Base-by-base conservation (phyloP, 1,139 yeast genomes). In the Suhomyces atakaporum region DNA sequence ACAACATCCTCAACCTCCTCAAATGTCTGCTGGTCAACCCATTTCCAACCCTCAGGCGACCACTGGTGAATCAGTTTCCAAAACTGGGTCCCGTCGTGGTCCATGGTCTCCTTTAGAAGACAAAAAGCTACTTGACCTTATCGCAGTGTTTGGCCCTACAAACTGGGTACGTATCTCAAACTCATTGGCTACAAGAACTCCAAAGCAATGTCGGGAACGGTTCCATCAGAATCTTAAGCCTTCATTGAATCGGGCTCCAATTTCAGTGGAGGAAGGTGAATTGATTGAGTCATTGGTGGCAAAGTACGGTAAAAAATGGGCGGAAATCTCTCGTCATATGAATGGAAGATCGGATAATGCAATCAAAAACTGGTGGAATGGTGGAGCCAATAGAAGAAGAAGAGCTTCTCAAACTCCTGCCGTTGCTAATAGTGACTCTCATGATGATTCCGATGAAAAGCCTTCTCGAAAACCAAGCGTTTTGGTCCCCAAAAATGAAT, bases 311-410 rank as follows among this genome's bases (percentile, higher is more conserved):
- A 87, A 88, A 60, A 78, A 86, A 53, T 89, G 97, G 97, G 96
- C 96, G 1, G 96, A 87, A 56, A 89, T 89, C 34, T 88, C 95
- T 16, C 75, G 96, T 35, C 95, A 87, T 59, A 64, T 89, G 44
- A 83, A 85, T 47, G 96, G 96, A 2, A 69, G 96, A 37, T 77
- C 87, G 12, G 97, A 89, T 60, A 89, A 89, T 59, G 92, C 96
- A 19, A 87, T 89, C 50, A 89, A 89, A 57, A 88, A 88, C 62
- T 89, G 96, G 96, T 89, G 96, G 96, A 89, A 89, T 54, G 95
- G 95, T 6, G 94, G 95, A 9, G 90, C 94, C 12, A 86, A 84
- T 52, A 72, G 94, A 42, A 66, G 95, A 46, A 73, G 88, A 49
- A 58, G 86, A 44, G 80, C 81, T 3, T 35, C 38, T 13, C 37